phyloP scores from a whole-genome alignment of 345 rosid species.

The Pugionium cornutum region DNA sequence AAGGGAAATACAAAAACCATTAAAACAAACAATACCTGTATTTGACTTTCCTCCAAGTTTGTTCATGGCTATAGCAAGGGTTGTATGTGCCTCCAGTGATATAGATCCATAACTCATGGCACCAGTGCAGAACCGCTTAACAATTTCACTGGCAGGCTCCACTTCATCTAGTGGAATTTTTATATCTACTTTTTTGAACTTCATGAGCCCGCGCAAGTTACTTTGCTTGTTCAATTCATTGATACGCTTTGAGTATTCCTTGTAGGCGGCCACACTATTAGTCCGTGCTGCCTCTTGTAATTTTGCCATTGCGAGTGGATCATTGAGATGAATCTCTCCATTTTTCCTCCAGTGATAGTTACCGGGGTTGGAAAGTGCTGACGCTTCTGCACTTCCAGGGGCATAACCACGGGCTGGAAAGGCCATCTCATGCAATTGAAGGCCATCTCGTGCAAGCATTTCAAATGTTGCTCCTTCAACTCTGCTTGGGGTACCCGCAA shows the following conservation, averaged over 20 bases:
- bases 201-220: constrained; percentile 91
- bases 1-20: not conserved
- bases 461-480: constrained; percentile 99
- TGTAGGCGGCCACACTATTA: constrained; percentile 93
- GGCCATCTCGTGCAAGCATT: constrained; percentile 89
- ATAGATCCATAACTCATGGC: constrained; percentile 99
- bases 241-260: constrained; percentile 86
- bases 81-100: constrained; percentile 88
- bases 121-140: constrained; percentile 95
- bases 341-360: constrained; percentile 98
- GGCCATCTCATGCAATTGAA: constrained; percentile 84
- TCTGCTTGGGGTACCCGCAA: constrained; percentile 98
- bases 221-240: constrained; percentile 88
- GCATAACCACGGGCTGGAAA: constrained; percentile 72
- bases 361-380: constrained; percentile 91
- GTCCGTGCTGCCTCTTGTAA: constrained; percentile 92
- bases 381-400: constrained; percentile 97
- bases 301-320: constrained; percentile 95
- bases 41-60: constrained; percentile 94
- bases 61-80: constrained; percentile 97
- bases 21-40: constrained; percentile 60
- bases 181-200: constrained; percentile 64
- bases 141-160: constrained; percentile 97
- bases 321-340: constrained; percentile 96
- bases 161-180: constrained; percentile 82